Percentiles rank a stretch among this genome's conserved stretches.
Evolutionary conservation across 371 early-diverging fungal species (phyloP).

Genomic region (Batkoa obscura): DNA sequence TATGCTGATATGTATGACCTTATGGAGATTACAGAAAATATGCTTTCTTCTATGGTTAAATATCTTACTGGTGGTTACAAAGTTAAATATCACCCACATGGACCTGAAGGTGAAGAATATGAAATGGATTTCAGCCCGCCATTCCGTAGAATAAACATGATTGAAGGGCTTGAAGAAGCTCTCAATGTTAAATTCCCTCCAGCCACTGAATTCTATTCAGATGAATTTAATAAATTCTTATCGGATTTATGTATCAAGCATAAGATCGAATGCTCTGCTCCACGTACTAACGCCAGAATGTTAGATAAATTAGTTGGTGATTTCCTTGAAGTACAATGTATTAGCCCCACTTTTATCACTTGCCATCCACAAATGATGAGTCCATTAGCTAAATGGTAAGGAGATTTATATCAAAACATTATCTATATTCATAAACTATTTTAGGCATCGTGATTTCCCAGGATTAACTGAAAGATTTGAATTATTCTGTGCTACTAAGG

Average conservation of each 20-base stretch:
- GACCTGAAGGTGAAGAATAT: conserved; percentile 45
- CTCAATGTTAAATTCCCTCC: conserved; percentile 78
- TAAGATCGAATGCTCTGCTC: conserved; percentile 82
- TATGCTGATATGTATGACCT: conserved; percentile 97
- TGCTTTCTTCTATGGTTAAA: conserved; percentile 86
- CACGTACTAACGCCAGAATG: conserved; percentile 87
- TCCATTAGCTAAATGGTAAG: conserved; percentile 81
- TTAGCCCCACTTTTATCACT: conserved; percentile 93
- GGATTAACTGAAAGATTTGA: conserved; percentile 99
- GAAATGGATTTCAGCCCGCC: conserved; percentile 93
- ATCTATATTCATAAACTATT: neutral
- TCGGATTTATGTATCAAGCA: conserved; percentile 80
- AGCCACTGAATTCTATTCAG: conserved; percentile 14
- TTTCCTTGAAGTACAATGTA: conserved; percentile 88
- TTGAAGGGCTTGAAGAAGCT: conserved; percentile 78
- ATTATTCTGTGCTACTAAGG: conserved; percentile 98
- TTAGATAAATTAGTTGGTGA: conserved; percentile 95
- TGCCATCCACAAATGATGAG: conserved; percentile 99
- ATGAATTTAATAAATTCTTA: conserved; percentile 70
- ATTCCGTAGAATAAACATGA: conserved; percentile 91
- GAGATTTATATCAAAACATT: neutral
- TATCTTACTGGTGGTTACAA: conserved; percentile 49
- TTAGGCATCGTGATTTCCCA: conserved; percentile 65
- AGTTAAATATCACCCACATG: conserved; percentile 43
- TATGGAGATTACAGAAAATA: conserved; percentile 87